Conservation (phyloP, 169 alveolate species). For the Toxoplasma gondii region DNA sequence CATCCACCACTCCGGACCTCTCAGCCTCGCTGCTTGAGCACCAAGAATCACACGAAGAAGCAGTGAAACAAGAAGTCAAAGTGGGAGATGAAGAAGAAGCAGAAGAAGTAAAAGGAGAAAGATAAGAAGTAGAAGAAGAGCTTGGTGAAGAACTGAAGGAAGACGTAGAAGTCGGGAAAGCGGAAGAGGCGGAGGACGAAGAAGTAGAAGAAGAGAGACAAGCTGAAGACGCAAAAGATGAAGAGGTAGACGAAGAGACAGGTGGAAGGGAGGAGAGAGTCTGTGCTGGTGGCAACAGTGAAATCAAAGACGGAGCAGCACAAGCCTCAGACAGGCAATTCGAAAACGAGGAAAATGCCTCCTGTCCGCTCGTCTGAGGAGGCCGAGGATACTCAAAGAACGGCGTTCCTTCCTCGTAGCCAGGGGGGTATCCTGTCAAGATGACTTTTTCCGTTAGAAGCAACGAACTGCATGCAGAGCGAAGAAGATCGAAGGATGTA, state of each 20-base stretch:
- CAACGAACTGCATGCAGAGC: not conserved
- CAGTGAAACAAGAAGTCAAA: not conserved
- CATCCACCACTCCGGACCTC: too few species aligned
- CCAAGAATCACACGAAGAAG: slow-evolving; percentile 15
- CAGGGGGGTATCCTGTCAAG: slow-evolving; percentile 50
- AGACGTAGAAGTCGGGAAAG: not conserved
- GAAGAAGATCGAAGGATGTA: not conserved
- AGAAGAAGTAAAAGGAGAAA: not conserved
- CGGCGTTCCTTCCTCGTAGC: slow-evolving; percentile 8
- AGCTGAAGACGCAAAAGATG: too few species aligned
- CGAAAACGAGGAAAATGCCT: not conserved
- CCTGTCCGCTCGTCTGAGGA: not conserved
- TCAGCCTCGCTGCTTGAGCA: not conserved
- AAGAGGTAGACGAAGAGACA: too few species aligned
- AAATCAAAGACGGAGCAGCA: too few species aligned
- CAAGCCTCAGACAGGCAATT: too few species aligned
- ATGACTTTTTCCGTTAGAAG: slow-evolving; percentile 12
- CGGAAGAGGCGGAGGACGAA: too few species aligned
- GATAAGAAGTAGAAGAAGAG: not conserved
- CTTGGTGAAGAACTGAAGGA: not conserved
- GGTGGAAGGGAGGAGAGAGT: too few species aligned
- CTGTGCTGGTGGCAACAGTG: too few species aligned
- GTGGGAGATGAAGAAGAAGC: not conserved
- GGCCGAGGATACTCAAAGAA: not conserved
- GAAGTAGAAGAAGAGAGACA: too few species aligned